A percentile compares a stretch with the other conserved stretches of the same genome.
Evolutionary conservation across 192 early-diverging fungal species (phyloP).

Genomic region (Backusella sp.): DNA sequence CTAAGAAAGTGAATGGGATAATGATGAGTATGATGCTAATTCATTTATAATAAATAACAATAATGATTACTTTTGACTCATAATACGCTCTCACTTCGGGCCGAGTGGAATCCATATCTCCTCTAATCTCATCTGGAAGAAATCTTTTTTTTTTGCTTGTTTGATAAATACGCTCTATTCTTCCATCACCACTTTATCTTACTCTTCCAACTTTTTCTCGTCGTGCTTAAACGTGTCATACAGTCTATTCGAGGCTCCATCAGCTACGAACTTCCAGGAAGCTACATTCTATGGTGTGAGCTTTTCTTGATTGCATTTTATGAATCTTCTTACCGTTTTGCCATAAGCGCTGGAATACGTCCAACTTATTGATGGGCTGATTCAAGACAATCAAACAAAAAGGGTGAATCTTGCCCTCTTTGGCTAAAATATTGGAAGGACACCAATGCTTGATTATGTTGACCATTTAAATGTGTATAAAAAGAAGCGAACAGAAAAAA

Average conservation of each 20-base stretch:
- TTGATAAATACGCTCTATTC: background rate
- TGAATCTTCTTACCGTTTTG: constrained; percentile 19
- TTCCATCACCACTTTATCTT: background rate
- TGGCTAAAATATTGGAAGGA: constrained; percentile 15
- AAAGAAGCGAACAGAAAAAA: background rate
- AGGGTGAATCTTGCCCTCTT: background rate
- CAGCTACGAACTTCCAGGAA: constrained; percentile 67
- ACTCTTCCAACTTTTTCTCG: constrained; percentile 19
- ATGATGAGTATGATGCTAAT: background rate
- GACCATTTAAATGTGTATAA: background rate
- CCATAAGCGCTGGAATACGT: constrained; percentile 22
- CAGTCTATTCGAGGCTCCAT: constrained; percentile 89
- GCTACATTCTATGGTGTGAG: constrained; percentile 35
- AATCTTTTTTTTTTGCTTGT: constrained; percentile 47
- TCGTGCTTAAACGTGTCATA: constrained; percentile 61
- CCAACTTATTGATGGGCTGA: constrained; percentile 11
- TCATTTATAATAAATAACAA: background rate
- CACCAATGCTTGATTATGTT: constrained; percentile 9
- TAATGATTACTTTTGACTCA: constrained; percentile 39
- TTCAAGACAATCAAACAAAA: constrained; percentile 29
- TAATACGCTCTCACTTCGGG: constrained; percentile 65
- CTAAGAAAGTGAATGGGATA: constrained; percentile 16
- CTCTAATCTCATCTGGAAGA: constrained; percentile 77
- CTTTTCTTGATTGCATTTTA: background rate
- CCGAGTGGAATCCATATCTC: constrained; percentile 85